These are phyloP conservation scores for Apium graveolens DNA, from an alignment of 129 eudicot genomes.

Conservation along the genomic window DNA sequence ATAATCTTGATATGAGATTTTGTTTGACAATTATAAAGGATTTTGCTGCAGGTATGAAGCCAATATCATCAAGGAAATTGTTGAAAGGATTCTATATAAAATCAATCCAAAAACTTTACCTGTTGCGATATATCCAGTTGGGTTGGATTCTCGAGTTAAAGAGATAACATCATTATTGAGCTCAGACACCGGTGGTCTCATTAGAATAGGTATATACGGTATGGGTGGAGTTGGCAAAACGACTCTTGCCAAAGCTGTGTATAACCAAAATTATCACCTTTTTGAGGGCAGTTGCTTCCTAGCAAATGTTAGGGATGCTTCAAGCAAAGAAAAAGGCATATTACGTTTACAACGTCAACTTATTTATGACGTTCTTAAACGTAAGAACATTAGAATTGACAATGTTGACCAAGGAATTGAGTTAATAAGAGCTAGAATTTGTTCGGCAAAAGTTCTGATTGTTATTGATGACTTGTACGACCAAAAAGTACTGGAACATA, in stretches of 20 bases:
- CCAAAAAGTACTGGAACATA: too few relatives aligned
- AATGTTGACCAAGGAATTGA: neutral
- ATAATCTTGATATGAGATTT: too few relatives aligned
- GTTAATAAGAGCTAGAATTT: neutral
- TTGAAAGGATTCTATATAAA: neutral
- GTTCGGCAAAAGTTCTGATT: neutral
- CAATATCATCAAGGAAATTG: neutral
- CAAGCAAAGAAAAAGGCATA: neutral
- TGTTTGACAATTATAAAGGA: neutral
- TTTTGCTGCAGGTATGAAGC: neutral
- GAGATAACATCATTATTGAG: neutral
- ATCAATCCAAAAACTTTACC: neutral
- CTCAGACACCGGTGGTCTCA: neutral
- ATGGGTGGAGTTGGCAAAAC: conserved; percentile 3
- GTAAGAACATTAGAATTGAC: neutral
- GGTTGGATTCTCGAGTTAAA: neutral
- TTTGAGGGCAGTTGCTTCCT: neutral
- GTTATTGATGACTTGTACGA: too few relatives aligned
- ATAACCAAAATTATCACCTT: neutral
- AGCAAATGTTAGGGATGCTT: too few relatives aligned
- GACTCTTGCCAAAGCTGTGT: conserved; percentile 10
- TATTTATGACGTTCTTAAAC: neutral
- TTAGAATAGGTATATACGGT: conserved; percentile 1
- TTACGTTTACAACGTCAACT: neutral
- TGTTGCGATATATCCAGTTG: neutral